These are phyloP conservation scores for Leucocoprinus sp. DNA, from an alignment of 768 basidiomycete species.

Conservation along the genomic window DNA sequence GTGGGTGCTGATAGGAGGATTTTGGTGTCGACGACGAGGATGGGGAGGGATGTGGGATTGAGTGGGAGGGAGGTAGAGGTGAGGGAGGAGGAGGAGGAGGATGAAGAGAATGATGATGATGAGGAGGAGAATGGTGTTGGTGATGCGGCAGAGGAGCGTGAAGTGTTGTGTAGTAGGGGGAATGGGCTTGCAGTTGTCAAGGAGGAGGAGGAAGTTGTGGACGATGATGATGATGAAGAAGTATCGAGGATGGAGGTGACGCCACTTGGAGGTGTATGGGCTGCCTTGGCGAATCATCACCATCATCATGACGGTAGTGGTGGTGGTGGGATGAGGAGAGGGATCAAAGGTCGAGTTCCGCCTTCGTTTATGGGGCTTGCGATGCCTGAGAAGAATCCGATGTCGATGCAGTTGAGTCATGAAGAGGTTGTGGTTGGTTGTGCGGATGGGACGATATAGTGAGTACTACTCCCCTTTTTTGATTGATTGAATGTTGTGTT, in stretches of 20 bases:
- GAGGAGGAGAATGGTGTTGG: no score
- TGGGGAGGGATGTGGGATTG: background rate
- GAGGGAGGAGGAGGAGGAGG: constrained; percentile 11
- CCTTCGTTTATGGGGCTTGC: constrained; percentile 70
- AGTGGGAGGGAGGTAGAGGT: no score
- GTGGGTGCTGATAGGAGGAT: constrained; percentile 77
- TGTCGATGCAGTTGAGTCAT: constrained; percentile 88
- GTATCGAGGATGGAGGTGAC: constrained; percentile 55
- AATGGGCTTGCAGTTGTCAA: constrained; percentile 9
- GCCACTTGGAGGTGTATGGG: constrained; percentile 72
- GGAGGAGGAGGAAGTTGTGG: constrained; percentile 10
- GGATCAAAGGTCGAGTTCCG: constrained; percentile 55
- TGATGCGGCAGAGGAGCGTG: no score
- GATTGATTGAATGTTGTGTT: constrained; percentile 26
- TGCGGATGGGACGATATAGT: constrained; percentile 91
- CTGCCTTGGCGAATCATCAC: constrained; percentile 51
- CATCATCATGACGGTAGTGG: no score
- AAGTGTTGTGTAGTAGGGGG: background rate
- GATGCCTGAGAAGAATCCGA: constrained; percentile 87
- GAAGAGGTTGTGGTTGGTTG: constrained; percentile 90
- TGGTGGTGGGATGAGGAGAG: constrained; percentile 38
- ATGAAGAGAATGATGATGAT: constrained; percentile 18
- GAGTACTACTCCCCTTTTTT: constrained; percentile 23
- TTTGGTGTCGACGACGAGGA: constrained; percentile 74
- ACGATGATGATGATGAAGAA: constrained; percentile 9